phyloP scores from a whole-genome alignment of 345 rosid genomes.

The Rubroshorea leprosula region DNA sequence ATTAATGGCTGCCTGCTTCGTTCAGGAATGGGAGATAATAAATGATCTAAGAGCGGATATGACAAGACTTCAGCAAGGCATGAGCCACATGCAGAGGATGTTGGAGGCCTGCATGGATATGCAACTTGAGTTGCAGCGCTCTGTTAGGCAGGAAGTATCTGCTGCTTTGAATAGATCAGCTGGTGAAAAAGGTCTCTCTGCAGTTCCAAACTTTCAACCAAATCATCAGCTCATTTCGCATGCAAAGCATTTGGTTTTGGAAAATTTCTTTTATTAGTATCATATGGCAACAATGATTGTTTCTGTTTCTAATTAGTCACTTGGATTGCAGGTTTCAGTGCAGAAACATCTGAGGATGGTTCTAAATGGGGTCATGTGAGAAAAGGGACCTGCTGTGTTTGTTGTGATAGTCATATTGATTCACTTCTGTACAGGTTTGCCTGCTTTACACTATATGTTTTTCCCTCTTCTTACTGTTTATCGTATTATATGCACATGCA shows the following conservation, averaged over 20 bases:
- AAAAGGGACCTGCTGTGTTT: conserved; percentile 95
- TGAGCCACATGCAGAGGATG: conserved; percentile 99
- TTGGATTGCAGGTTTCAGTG: conserved; percentile 40
- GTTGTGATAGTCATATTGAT: conserved; percentile 94
- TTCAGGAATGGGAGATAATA: conserved; percentile 94
- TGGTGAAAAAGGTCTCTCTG: conserved; percentile 55
- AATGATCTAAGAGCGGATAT: conserved; percentile 91
- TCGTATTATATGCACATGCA: no score
- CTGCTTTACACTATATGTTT: neutral
- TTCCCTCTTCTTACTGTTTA: neutral
- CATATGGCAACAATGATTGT: neutral
- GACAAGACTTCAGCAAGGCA: conserved; percentile 92
- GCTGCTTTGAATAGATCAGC: conserved; percentile 85
- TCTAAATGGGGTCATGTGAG: conserved; percentile 87
- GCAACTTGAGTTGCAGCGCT: conserved; percentile 97
- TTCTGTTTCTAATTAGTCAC: neutral
- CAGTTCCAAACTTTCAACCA: neutral
- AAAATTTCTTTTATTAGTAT: neutral
- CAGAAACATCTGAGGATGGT: conserved; percentile 87
- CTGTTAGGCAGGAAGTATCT: conserved; percentile 97
- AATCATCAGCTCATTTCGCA: neutral
- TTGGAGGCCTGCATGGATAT: conserved; percentile 98
- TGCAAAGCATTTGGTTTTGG: neutral
- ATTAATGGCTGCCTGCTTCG: conserved; percentile 19
- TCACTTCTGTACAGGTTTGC: conserved; percentile 86